Evolutionary conservation across 768 basidiomycete genomes (phyloP).

Genomic region (Gloeostereum incarnatum): DNA sequence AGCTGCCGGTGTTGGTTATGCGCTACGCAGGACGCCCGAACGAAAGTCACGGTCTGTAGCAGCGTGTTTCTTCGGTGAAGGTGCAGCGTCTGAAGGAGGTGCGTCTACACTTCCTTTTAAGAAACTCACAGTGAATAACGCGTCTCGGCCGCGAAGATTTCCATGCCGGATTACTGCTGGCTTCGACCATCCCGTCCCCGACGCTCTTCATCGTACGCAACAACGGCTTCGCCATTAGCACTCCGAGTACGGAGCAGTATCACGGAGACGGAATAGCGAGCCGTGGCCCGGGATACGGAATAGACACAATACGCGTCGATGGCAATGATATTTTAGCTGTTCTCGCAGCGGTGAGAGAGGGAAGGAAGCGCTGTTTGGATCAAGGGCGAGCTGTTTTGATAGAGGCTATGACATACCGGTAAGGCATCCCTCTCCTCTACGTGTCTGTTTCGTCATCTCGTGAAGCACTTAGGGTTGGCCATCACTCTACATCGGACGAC

Average conservation of each 20-base stretch:
- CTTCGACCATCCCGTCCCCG: slow-evolving; percentile 68
- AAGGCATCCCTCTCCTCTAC: slow-evolving; percentile 10
- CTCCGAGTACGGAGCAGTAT: slow-evolving; percentile 83
- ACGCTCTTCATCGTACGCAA: slow-evolving; percentile 69
- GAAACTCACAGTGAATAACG: slow-evolving; percentile 2
- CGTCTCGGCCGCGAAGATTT: slow-evolving; percentile 46
- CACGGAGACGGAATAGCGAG: slow-evolving; percentile 90
- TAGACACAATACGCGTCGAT: slow-evolving; percentile 88
- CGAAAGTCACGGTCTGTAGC: slow-evolving; percentile 69
- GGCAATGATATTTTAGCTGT: slow-evolving; percentile 92
- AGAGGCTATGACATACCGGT: slow-evolving; percentile 90
- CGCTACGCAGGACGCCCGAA: slow-evolving; percentile 68
- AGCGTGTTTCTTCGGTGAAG: slow-evolving; percentile 89
- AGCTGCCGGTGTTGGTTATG: slow-evolving; percentile 89
- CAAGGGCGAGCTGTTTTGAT: slow-evolving; percentile 76
- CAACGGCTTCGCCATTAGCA: slow-evolving; percentile 94
- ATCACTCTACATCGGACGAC: slow-evolving; percentile 93
- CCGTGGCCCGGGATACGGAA: slow-evolving; percentile 86
- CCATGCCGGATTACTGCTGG: slow-evolving; percentile 81
- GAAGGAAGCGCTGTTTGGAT: slow-evolving; percentile 60
- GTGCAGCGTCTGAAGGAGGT: slow-evolving; percentile 87
- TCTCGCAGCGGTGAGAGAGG: slow-evolving; percentile 62
- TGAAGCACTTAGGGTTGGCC: slow-evolving; percentile 55
- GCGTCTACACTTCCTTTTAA: slow-evolving; percentile 8
- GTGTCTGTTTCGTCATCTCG: slow-evolving; percentile 5